These are phyloP conservation scores for Stevia rebaudiana DNA, from an alignment of 140 eudicot genomes.

Conservation along the genomic window DNA sequence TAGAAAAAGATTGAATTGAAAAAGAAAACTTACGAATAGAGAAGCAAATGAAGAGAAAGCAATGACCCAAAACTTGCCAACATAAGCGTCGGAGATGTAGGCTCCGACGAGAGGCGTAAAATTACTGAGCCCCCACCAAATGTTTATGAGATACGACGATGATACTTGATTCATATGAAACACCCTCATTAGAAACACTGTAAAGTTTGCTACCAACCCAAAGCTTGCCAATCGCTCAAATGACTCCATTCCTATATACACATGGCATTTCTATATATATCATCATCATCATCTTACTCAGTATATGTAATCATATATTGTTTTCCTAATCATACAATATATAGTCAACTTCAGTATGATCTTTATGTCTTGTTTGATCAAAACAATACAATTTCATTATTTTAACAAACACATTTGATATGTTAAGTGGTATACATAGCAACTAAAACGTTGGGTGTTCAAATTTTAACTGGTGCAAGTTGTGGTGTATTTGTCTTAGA, in stretches of 20 bases:
- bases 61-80: constrained; percentile 69
- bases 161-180: constrained; percentile 63
- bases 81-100: constrained; percentile 61
- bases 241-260: constrained; percentile 60
- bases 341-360: too few species aligned
- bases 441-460: too few species aligned
- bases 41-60: constrained; percentile 56
- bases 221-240: constrained; percentile 75
- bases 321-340: too few species aligned
- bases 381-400: too few species aligned
- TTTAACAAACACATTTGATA: too few species aligned
- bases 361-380: too few species aligned
- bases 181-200: constrained; percentile 50
- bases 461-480: too few species aligned
- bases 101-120: constrained; percentile 79
- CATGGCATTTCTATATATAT: background rate
- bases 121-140: constrained; percentile 53
- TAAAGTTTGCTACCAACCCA: constrained; percentile 66
- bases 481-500: too few species aligned
- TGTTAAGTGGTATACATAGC: too few species aligned
- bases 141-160: constrained; percentile 55
- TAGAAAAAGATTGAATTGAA: too few species aligned
- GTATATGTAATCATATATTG: too few species aligned
- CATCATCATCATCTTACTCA: too few species aligned
- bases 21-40: constrained; percentile 36